Conservation (phyloP, 352 stramenopile species). For the Pythium plurisporium region DNA sequence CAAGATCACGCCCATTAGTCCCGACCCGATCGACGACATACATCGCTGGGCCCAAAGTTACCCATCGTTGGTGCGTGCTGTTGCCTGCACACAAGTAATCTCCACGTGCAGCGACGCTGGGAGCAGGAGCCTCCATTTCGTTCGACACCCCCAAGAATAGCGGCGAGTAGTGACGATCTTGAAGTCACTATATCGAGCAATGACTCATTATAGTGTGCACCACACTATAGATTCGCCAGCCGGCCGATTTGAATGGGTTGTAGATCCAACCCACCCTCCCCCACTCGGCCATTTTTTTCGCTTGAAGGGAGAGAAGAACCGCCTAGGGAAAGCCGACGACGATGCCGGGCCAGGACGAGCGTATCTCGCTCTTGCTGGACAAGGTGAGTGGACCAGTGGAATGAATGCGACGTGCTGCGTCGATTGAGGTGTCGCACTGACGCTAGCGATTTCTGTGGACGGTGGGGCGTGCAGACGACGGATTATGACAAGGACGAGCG, state of each 20-base stretch:
- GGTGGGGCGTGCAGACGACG: constrained; percentile 55
- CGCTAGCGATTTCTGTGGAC: neutral
- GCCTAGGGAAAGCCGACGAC: constrained; percentile 15
- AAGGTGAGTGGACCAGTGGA: constrained; percentile 36
- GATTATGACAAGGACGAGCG: constrained; percentile 97
- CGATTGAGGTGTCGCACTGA: neutral
- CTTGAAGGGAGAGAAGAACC: constrained; percentile 11
- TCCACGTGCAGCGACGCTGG: too few species aligned
- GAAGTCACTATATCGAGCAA: constrained; percentile 20
- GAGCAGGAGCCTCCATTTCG: too few species aligned
- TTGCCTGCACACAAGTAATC: neutral
- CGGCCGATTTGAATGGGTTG: neutral
- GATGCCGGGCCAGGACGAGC: constrained; percentile 73
- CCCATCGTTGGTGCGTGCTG: neutral
- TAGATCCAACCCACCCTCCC: constrained; percentile 20
- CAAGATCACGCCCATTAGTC: neutral
- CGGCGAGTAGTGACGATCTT: constrained; percentile 17
- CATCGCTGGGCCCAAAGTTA: too few species aligned
- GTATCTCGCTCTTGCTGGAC: constrained; percentile 76
- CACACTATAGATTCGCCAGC: constrained; percentile 14
- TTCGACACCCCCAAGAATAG: constrained; percentile 22
- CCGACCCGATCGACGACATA: neutral
- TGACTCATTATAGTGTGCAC: constrained; percentile 10
- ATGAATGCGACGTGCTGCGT: neutral
- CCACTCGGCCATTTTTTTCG: constrained; percentile 2